Base-by-base conservation (phyloP, 345 rosid species). In the Excoecaria agallocha region DNA sequence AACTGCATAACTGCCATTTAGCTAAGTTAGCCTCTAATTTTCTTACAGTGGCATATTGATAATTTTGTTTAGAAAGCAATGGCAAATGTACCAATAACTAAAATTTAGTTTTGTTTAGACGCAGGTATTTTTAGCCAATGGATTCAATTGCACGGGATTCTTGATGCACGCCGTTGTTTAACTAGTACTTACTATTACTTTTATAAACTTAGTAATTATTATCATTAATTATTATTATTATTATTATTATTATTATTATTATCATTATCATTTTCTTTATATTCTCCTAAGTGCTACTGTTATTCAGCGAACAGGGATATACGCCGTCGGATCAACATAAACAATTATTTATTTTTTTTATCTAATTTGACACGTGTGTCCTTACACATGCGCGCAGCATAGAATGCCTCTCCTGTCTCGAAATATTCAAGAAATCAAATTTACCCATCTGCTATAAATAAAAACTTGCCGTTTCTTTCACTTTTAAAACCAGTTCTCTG, bases 71-170 rank as follows among this genome's bases (percentile, higher is more conserved):
- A n/a, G 25, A 37, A 1, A 52, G 12, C 8, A 58, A 54, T 43
- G 73, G 74, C 8, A 57, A 1, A 11, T 1, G 3, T 4, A 38
- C 16, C 0, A 8, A 1, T n/a, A 35, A 74, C 12, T 3, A 3
- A 16, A 63, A 35, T 19, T 22, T 25, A 64, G 24, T 22, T 64
- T 60, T 20, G 30, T 38, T 57, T 45, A 50, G 77, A 57, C 68
- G 75, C 82, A 71, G 76, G 76, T 62, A 45, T 61, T 66, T 46
- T 59, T 35, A 77, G 82, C 86, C 94, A 84, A 83, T 84, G 81
- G 78, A 79, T 86, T 87, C 82, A 50, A 79, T 57, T 35, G 46
- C 84, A 77, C 85, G 79, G 62, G 82, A 77, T 74, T 79, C 69
- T 66, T 72, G 74, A 58, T 70, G 76, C 82, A 76, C 67, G 82